Evolutionary conservation across 75 land plant species (phyloP), one percentile per base, ranked within the genome.

Genomic region (Adiantum capillusveneris): DNA sequence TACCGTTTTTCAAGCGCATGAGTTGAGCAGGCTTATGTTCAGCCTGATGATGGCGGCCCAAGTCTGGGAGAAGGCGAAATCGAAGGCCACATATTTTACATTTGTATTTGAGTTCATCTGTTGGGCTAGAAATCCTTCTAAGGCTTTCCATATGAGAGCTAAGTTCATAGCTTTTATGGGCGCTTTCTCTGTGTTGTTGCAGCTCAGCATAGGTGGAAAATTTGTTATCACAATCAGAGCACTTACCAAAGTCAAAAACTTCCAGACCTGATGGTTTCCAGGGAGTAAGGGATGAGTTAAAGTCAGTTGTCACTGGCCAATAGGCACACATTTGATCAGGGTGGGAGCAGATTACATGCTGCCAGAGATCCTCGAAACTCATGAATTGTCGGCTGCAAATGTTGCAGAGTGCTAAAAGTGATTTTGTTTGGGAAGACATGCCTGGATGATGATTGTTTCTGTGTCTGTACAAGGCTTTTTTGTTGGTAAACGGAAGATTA

Each of bases 21-120:
- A 5, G 1, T 24, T 22, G 70, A 46, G 67, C 59, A 22, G 57
- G 77, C 81, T 77, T 83, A 71, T 94, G 98, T 44, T 83, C 81
- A 75, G 84, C 98, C 81, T 85, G 98, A 68, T 94, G 95, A 75
- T 94, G 98, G 16, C 95, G 90, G 5, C 95, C 98, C 60, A 94
- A 85, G 69, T 94, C 98, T 53, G 95, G 98, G 17, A 93, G 74
- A 52, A 83, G 75, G 64, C 72, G 84, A 75, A 92, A 92, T 55
- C 68, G 79, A 57, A 79, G 63, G 3, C 94, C 82, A 73, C 97
- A 92, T 57, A 78, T 68, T 58, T 72, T 76, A 61, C 98, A 93
- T 29, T 52, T 75, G 75, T 70, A 93, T 53, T 58, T 84, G 7
- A 27, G n/a, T 25, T 45, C 63, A 17, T 17, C 17, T 28, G 3